Base-by-base conservation (phyloP, 345 rosid genomes). In the Linum tenue region DNA sequence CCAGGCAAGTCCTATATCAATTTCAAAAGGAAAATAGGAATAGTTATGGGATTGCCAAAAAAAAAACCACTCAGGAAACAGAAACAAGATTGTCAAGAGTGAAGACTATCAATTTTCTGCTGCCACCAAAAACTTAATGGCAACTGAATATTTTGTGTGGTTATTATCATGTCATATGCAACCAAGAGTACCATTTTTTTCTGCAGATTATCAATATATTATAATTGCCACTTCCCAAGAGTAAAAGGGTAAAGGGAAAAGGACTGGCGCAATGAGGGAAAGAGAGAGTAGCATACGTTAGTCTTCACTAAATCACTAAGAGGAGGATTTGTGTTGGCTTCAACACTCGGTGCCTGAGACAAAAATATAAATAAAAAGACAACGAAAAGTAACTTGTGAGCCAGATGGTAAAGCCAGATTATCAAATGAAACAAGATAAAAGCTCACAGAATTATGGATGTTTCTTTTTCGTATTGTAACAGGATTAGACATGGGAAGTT, bases 191-290 rank as follows among this genome's bases (percentile, higher is more conserved):
- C 31, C 31, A 22, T 22, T 22, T 22, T 22, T 22, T 22, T 22
- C 31, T 22, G 31, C 31, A 22, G 31, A 22, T 22, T 22, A 22
- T 22, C 31, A 86, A 67, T 85, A 94, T 77, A 85, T 70, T 61
- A 78, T 57, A 63, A 48, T 48, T 48, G 90, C 91, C 80, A 95
- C 31, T 22, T 22, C 31, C 31, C 31, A 22, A 22, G 31, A 68
- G 75, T 89, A 86, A 56, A 92, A 95, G 77, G 31, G 31, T 22
- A 22, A 22, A 22, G 31, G 31, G 89, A 57, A 3, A 17, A 37
- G 36, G 3, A 37, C 8, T 17, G 8, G 60, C 38, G 8, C 3
- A 22, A 9, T 17, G 10, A 17, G 15, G 3, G 16, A 56, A n/a
- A 57, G 60, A 31, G 38, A 22, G 9, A 3, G 16, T 57, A 7